Percentiles rank a stretch among this genome's conserved stretches.
phyloP scores from a whole-genome alignment of 1,284 basidiomycete species.

The Ganoderma boninense region DNA sequence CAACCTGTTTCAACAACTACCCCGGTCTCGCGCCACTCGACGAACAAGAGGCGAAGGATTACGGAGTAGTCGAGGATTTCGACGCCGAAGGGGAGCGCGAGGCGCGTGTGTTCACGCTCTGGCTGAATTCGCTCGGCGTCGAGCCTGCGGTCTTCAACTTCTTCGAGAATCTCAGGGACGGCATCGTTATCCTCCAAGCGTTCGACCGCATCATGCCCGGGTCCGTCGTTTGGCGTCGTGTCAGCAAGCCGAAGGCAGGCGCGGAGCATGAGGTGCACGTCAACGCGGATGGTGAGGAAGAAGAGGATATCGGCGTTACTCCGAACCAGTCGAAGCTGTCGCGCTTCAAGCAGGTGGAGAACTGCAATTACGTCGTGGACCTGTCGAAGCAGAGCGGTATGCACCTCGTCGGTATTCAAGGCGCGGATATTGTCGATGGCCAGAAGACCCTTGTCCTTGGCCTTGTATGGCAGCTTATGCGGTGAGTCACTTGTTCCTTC shows the following conservation, averaged over 20 bases:
- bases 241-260: conserved; percentile 89
- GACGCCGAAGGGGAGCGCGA: conserved; percentile 99
- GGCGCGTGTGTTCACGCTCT: conserved; percentile 96
- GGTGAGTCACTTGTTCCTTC: conserved; percentile 52
- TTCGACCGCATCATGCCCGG: conserved; percentile 97
- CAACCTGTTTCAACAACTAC: conserved; percentile 97
- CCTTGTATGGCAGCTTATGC: conserved; percentile 98
- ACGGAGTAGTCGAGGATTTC: conserved; percentile 93
- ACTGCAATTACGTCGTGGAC: conserved; percentile 97
- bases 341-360: conserved; percentile 97
- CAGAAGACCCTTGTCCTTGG: conserved; percentile 92
- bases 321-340: conserved; percentile 87
- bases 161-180: conserved; percentile 96
- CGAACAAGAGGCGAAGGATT: conserved; percentile 86
- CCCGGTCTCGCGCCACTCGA: conserved; percentile 94
- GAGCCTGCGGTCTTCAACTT: conserved; percentile 97
- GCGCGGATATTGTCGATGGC: conserved; percentile 96
- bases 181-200: conserved; percentile 90
- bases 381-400: conserved; percentile 92
- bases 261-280: conserved; percentile 45
- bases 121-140: conserved; percentile 97
- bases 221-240: conserved; percentile 92
- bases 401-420: conserved; percentile 98
- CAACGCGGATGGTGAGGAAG: conserved; percentile 67
- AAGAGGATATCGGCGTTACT: conserved; percentile 78